Base-by-base conservation (phyloP, 257 asterid genomes). In the Solanum pinnatisectum region DNA sequence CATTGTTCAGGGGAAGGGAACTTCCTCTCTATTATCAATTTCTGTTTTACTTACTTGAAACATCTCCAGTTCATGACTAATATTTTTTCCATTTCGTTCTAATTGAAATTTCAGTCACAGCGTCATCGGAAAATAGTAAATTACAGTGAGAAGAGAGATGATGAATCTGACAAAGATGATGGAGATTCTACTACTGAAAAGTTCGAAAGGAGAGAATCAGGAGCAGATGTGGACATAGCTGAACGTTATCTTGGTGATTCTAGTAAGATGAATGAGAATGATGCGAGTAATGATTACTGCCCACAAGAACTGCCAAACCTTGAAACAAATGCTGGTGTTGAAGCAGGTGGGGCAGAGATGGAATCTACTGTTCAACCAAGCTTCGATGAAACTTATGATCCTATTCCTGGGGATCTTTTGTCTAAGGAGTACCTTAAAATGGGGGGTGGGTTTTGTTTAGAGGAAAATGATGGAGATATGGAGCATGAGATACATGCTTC, bases 371-470 rank as follows among this genome's bases (percentile, higher is more conserved):
- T 68, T 79, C 65, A 83, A 71, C 84, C 14, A 44, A 86, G 42
- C 72, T 67, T 71, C 9, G 37, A 56, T 86, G 89, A 86, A 88
- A 89, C 78, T 36, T 87, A 88, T 67, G 92, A 87, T 86, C 87
- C 87, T 87, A 67, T 76, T 8, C 30, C 89, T 35, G 89, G 90
- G 89, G 88, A 86, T 73, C 85, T 71, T 74, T 86, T 82, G 67
- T 70, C 92, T 8, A 85, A 91, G 56, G 98, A 92, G 22, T 94
- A 92, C 94, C 95, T 94, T 82, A 90, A 92, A 76, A 88, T 88
- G 35, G 98, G 98, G 14, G 99, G 99, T 86, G 99, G 98, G 52
- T 96, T 97, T 90, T 94, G 98, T 87, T 40, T 88, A 84, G 95
- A 93, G 15, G 96, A 92, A 74, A 96, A 95, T 12, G 95, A 93